These are phyloP conservation scores for Camellia oleifera DNA, from an alignment of 179 eudicot species.

Conservation along the genomic window DNA sequence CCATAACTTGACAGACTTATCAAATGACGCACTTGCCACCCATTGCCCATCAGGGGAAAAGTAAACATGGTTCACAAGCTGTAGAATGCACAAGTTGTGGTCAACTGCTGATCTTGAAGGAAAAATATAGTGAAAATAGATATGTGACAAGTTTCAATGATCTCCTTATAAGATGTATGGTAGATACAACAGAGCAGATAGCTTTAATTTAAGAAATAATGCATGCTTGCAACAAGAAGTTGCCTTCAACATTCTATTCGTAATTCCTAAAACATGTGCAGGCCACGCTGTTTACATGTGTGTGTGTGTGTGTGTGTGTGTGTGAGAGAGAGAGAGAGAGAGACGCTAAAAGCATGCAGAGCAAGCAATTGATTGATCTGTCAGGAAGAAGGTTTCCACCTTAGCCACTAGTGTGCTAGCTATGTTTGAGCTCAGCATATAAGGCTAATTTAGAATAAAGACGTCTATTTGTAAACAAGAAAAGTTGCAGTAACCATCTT, in stretches of 20 bases:
- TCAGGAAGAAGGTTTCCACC: not conserved
- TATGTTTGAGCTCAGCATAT: not conserved
- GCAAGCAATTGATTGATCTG: constrained; percentile 1
- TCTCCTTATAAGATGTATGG: not conserved
- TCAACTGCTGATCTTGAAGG: constrained; percentile 9
- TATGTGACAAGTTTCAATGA: not conserved
- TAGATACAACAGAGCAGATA: not conserved
- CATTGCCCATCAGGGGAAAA: constrained; percentile 97
- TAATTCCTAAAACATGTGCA: not conserved
- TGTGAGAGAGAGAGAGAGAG: not conserved
- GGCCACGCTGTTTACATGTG: not conserved
- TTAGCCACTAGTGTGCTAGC: not conserved
- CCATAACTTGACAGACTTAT: constrained; percentile 93
- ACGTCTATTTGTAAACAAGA: not conserved
- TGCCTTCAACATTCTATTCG: not conserved
- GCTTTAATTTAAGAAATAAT: not conserved
- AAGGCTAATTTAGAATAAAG: not conserved
- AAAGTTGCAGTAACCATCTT: not conserved
- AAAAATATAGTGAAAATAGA: not conserved
- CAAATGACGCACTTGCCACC: constrained; percentile 97
- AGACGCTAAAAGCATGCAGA: not conserved
- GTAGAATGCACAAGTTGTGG: constrained; percentile 17
- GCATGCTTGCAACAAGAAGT: not conserved
- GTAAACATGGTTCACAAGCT: constrained; percentile 95
- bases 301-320: not conserved